Base-by-base conservation (phyloP, 2,329 filamentous ascomycete species). In the Diaporthe helianthi region DNA sequence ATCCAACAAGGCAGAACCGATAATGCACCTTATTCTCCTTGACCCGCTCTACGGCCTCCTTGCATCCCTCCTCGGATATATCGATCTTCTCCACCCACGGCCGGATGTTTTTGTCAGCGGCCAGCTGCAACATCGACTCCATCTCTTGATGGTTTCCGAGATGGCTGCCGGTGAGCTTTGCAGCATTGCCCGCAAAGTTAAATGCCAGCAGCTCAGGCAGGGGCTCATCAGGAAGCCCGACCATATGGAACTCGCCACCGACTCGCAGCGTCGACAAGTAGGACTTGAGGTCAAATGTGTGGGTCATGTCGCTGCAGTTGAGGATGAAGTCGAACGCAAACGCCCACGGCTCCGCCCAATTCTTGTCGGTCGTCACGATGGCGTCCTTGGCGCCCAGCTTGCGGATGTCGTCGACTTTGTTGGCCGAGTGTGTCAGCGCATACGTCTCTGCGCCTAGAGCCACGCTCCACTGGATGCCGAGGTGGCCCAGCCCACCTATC, bases 401-500 rank as follows among this genome's bases (percentile, higher is more conserved):
- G 73, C 83, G 79, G 9, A 87, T 87, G 75, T 92, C 89, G 0
- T 83, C 83, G 46, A 80, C 83, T 81, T 92, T 92, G 76, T 78
- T 74, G 0, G 82, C 81, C 0, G 83, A 86, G 71, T 90, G 87
- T 8, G 88, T 90, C 73, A 92, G 86, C 10, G 87, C 89, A 26
- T 90, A 88, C 8, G 86, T 85, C 55, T 92, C 89, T 31, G 89
- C 90, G 12, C 89, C 90, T 1, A 95, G 80, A 0, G 92, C 92
- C 73, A 86, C 89, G 0, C 92, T 89, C 78, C 88, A 93, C 70
- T 93, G 82, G 17, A 95, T 77, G 0, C 87, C 92, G 72, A 94
- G 88, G 76, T 95, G 92, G 0, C 92, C 92, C 0, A 94, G 79
- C 0, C 92, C 92, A 8, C 92, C 92, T 15, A 94, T 83, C 8